Conservation (phyloP, 2,329 filamentous ascomycete genomes). For the Pyrenophora seminiperda region DNA sequence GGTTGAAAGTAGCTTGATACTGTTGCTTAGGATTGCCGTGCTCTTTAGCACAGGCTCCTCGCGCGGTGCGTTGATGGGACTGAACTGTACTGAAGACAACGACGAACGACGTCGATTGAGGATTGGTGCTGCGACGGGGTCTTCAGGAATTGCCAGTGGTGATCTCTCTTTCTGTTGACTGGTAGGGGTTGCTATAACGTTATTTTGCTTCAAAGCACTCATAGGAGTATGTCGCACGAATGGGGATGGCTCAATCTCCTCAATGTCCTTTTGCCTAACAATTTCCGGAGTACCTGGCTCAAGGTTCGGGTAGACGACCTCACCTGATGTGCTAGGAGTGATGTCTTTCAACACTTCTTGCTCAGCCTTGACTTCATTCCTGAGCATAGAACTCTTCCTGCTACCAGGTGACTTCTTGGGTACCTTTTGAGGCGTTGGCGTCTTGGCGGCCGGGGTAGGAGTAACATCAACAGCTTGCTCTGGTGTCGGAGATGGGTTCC, state of each 20-base stretch:
- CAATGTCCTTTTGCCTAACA: constrained; percentile 32
- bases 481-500: constrained; percentile 22
- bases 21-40: constrained; percentile 47
- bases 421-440: constrained; percentile 32
- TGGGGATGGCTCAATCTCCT: constrained; percentile 44
- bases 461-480: constrained; percentile 22
- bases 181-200: constrained; percentile 29
- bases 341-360: constrained; percentile 15
- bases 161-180: constrained; percentile 20
- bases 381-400: constrained; percentile 14
- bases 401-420: constrained; percentile 31
- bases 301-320: constrained; percentile 31
- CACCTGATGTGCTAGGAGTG: constrained; percentile 35
- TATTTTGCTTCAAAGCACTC: constrained; percentile 24
- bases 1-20: constrained; percentile 55
- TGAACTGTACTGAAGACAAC: constrained; percentile 43
- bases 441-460: constrained; percentile 18
- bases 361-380: constrained; percentile 8
- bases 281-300: constrained; percentile 39
- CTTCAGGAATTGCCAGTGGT: constrained; percentile 33
- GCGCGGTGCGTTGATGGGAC: constrained; percentile 35
- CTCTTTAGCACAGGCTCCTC: constrained; percentile 41
- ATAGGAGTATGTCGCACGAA: constrained; percentile 37
- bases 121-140: constrained; percentile 44
- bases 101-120: constrained; percentile 44